A percentile compares a stretch with the other conserved stretches of the same genome.
phyloP scores from a whole-genome alignment of 148 eudicot species.

The Chenopodium formosanum region DNA sequence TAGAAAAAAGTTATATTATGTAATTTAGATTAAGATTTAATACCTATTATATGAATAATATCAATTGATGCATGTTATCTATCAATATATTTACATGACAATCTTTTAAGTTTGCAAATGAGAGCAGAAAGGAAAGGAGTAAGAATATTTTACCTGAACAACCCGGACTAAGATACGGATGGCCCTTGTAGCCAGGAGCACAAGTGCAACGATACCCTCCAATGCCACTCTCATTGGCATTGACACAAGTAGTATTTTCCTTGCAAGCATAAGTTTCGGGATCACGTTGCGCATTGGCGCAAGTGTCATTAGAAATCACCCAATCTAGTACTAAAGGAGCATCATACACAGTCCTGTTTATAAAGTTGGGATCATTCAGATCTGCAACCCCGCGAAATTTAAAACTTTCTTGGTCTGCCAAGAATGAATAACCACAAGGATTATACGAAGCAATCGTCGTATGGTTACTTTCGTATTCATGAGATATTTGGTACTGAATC shows the following conservation, averaged over 20 bases:
- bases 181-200: not conserved
- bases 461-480: not conserved
- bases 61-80: no score
- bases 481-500: not conserved
- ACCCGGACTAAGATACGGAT: not conserved
- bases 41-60: no score
- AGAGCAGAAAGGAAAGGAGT: no score
- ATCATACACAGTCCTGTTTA: not conserved
- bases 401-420: constrained; percentile 26
- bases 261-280: constrained; percentile 19
- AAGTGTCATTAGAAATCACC: constrained; percentile 31
- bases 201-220: constrained; percentile 32
- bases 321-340: constrained; percentile 35
- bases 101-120: no score
- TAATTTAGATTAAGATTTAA: no score
- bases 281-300: constrained; percentile 18
- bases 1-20: no score
- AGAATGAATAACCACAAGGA: constrained; percentile 39
- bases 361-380: constrained; percentile 18
- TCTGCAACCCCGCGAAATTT: constrained; percentile 15
- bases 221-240: not conserved
- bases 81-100: no score
- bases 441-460: not conserved
- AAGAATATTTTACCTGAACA: no score
- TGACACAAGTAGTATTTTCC: constrained; percentile 29